These are phyloP conservation scores for Combretum micranthum DNA, from an alignment of 345 rosid species.

Conservation along the genomic window DNA sequence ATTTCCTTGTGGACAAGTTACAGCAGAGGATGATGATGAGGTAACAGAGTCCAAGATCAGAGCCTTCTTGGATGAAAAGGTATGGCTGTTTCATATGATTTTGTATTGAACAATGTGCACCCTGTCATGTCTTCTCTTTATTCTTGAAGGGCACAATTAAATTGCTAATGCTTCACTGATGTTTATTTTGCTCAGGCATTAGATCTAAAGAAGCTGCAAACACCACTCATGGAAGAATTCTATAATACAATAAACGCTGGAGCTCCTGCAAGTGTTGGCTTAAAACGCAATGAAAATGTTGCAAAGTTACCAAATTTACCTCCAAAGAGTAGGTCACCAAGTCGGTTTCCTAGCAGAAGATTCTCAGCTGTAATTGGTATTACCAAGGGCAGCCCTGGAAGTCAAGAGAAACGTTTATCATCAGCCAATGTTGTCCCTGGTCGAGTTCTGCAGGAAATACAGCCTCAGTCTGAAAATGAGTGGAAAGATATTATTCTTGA, in stretches of 20 bases:
- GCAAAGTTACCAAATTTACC: constrained; percentile 43
- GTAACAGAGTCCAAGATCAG: constrained; percentile 79
- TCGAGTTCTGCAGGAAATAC: constrained; percentile 48
- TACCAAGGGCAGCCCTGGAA: constrained; percentile 33
- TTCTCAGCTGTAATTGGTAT: constrained; percentile 45
- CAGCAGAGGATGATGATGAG: constrained; percentile 73
- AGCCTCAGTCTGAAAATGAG: constrained; percentile 37
- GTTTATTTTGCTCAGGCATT: constrained; percentile 39
- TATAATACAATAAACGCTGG: constrained; percentile 60
- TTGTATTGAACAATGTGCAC: background rate
- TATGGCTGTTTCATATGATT: constrained; percentile 8
- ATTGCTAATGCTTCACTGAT: background rate
- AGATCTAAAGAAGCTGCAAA: constrained; percentile 68
- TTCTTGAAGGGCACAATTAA: background rate
- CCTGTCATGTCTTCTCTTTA: too few species aligned
- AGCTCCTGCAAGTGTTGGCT: constrained; percentile 32
- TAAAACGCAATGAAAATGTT: constrained; percentile 33
- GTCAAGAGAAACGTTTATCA: constrained; percentile 23
- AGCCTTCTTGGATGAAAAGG: constrained; percentile 89
- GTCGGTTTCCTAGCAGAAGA: constrained; percentile 68
- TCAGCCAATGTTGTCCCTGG: constrained; percentile 25
- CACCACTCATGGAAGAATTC: constrained; percentile 84
- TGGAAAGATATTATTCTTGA: constrained; percentile 25
- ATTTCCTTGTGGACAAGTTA: constrained; percentile 31
- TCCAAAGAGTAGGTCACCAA: constrained; percentile 76